A percentile compares a stretch with the other conserved stretches of the same genome.
Evolutionary conservation across 441 rosid species (phyloP).

Genomic region (Adansonia madagascariensis): DNA sequence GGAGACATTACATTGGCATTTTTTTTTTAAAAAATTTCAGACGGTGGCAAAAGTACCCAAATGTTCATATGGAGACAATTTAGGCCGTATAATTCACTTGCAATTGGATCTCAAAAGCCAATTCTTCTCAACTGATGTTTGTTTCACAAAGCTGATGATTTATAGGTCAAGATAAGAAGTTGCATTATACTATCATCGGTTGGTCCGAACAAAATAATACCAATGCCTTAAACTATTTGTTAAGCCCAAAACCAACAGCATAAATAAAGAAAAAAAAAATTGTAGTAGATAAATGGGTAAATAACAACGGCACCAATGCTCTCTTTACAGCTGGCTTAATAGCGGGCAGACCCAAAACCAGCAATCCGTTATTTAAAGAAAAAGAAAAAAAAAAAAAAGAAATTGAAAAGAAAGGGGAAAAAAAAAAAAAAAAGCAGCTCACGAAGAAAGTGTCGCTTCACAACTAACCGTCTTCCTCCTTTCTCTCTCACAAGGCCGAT

Average conservation of each 20-base stretch:
- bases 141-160: not conserved
- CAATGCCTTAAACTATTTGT: too few species aligned
- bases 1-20: not conserved
- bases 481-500: not conserved
- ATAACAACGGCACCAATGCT: not conserved
- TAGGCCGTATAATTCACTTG: not conserved
- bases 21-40: not conserved
- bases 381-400: not conserved
- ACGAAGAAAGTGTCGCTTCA: not conserved
- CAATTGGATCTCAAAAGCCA: not conserved
- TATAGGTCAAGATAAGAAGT: not conserved
- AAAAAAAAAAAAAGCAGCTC: not conserved
- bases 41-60: not conserved
- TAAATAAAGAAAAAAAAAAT: not conserved
- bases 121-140: not conserved
- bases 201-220: too few species aligned
- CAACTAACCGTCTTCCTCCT: not conserved
- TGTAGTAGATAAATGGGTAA: not conserved
- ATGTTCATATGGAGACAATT: not conserved
- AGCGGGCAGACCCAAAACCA: not conserved
- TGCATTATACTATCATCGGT: not conserved
- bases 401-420: not conserved
- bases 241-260: not conserved
- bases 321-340: not conserved
- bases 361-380: constrained; percentile 4